Evolutionary conservation across 2,329 filamentous ascomycete genomes (phyloP), one percentile per base, ranked within the genome.

Genomic region (Colletotrichum brevisporum): DNA sequence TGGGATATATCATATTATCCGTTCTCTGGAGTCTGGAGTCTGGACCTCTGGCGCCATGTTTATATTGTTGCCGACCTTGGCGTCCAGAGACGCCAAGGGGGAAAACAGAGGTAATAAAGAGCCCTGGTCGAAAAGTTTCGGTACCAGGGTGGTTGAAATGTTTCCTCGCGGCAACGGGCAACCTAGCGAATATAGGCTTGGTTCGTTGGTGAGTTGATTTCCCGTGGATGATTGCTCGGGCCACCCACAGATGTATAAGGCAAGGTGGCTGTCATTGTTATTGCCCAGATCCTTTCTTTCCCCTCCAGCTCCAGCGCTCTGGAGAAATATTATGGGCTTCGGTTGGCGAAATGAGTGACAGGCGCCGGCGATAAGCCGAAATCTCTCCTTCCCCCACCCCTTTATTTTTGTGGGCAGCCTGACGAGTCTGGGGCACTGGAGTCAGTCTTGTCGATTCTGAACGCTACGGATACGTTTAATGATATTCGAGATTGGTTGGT

Each of bases 331-430:
- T 31, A 47, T 54, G 53, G 26, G 47, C 18, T 18, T 48, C 18
- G 27, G 18, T 48, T 50, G 55, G 41, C 62, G 66, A 69, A 55
- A 66, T 69, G 50, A 69, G 24, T 63, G 43, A 66, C 55, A 66
- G 55, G 54, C 45, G 24, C 54, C 26, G 45, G 27, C 27, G 50
- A 60, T 39, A 58, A 64, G 60, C 26, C 66, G 21, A 55, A 60
- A 54, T 65, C 50, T 50, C 54, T 60, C 24, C n/a, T 55, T 31
- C 41, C 55, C 51, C 50, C 66, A 56, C 51, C 36, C 18, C 16
- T 43, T 65, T 55, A 13, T 48, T 45, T 51, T 41, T 52, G 55
- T 45, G 50, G 36, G 39, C 21, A 52, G 50, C 18, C 54, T 36
- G 51, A 15, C 36, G 36, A 26, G 13, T 41, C 21, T 53, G 39